These are phyloP conservation scores for Penicillium manginii DNA, from an alignment of 495 filamentous ascomycete genomes.

Conservation along the genomic window DNA sequence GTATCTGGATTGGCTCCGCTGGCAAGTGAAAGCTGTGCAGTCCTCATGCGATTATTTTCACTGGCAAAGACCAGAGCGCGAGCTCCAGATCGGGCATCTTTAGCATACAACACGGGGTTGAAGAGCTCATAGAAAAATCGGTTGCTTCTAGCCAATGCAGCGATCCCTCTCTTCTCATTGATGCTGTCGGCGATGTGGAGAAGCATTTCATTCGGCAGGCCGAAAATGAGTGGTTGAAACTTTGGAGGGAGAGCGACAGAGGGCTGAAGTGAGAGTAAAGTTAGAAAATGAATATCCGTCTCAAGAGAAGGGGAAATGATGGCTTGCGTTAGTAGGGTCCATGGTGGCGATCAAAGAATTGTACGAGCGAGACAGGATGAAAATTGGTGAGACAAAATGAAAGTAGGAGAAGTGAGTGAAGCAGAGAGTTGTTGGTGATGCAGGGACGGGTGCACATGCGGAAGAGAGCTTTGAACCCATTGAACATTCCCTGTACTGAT, in stretches of 20 bases:
- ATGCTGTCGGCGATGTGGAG: not conserved
- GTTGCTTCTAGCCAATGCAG: not conserved
- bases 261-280: not conserved
- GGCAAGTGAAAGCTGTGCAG: not conserved
- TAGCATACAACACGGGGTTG: not conserved
- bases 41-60: not conserved
- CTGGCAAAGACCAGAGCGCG: not conserved
- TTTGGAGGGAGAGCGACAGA: not conserved
- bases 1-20: not conserved
- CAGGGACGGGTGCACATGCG: too few species aligned
- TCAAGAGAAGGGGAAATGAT: too few species aligned
- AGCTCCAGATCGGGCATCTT: not conserved
- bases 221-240: not conserved
- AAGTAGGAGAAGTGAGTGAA: too few species aligned
- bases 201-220: not conserved
- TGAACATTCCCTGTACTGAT: too few species aligned
- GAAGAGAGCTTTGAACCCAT: too few species aligned
- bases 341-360: too few species aligned
- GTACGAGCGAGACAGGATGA: too few species aligned
- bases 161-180: not conserved
- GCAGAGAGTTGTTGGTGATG: too few species aligned
- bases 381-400: too few species aligned
- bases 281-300: not conserved
- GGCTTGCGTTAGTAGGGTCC: too few species aligned
- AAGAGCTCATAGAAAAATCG: not conserved